Evolutionary conservation across 108 stramenopile genomes (phyloP), one percentile per base, ranked within the genome.

Genomic region (Nitzschia inconspicua): DNA sequence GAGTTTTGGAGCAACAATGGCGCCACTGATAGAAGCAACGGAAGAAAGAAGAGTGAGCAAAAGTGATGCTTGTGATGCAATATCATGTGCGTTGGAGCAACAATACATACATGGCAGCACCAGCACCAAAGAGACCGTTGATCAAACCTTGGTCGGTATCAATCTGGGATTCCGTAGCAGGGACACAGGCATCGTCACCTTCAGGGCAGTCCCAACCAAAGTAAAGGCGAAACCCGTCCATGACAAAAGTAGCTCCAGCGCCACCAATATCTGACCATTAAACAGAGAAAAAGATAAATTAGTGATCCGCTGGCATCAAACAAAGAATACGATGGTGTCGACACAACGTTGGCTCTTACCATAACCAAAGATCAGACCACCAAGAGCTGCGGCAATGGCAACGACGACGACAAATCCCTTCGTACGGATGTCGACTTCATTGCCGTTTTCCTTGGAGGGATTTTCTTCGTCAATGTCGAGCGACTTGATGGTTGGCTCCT

Each of bases 191-290:
- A 11, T 10, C 10, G 43, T 59, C 57, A 13, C 13, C 41, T 18
- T 10, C 24, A 22, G 14, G 43, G 19, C 57, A 59, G 10, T 44
- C 37, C 37, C 37, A 39, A 14, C n/a, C 14, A 39, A 39, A 39
- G n/a, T 39, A n/a, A 11, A 14, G 14, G 14, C 37, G 11, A 43
- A 72, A 72, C 13, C 70, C 72, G 7, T 58, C 49, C 72, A 73
- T 73, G 4, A 66, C 66, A 28, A 73, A 73, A 2, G 72, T 73
- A 9, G 57, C 72, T 19, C 72, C 72, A 4, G 72, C 64, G 27
- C 72, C 72, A 67, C 61, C 72, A 34, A 73, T 73, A 41, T 73
- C n/a, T n/a, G n/a, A n/a, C n/a, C n/a, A n/a, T n/a, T n/a, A n/a
- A n/a, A n/a, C n/a, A n/a, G n/a, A n/a, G n/a, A n/a, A n/a, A n/a